Evolutionary conservation across 2,329 filamentous ascomycete genomes (phyloP).

Genomic region (Beauveria bassiana): DNA sequence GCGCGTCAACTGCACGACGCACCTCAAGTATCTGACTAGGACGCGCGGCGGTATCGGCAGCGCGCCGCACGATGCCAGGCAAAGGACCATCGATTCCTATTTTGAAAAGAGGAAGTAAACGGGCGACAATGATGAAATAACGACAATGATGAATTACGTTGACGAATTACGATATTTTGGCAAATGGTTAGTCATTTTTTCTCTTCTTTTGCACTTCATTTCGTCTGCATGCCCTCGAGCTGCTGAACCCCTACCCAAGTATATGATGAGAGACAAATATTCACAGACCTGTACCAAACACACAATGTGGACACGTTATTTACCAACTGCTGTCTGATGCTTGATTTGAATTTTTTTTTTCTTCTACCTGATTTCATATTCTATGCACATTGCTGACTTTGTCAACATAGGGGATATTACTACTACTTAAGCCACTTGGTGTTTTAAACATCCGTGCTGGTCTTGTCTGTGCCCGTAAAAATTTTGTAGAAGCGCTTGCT

Average conservation of each 20-base stretch:
- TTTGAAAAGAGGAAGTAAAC: conserved; percentile 38
- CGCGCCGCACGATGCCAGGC: conserved; percentile 63
- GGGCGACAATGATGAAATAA: conserved; percentile 16
- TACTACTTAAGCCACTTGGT: neutral
- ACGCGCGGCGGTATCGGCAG: conserved; percentile 79
- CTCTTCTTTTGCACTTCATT: neutral
- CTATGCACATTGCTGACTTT: conserved; percentile 6
- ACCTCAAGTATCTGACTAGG: conserved; percentile 67
- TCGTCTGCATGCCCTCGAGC: neutral
- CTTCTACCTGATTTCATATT: conserved; percentile 9
- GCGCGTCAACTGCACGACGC: conserved; percentile 60
- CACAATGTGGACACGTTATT: conserved; percentile 58
- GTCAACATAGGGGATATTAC: neutral
- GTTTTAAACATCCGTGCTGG: conserved; percentile 43
- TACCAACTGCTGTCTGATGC: conserved; percentile 79
- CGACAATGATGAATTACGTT: neutral
- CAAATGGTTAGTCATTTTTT: conserved; percentile 31
- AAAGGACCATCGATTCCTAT: conserved; percentile 70
- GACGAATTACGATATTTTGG: neutral
- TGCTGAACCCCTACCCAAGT: conserved; percentile 15
- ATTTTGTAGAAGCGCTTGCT: conserved; percentile 53
- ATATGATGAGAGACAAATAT: conserved; percentile 61
- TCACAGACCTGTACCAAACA: conserved; percentile 84
- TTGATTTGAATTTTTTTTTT: conserved; percentile 14
- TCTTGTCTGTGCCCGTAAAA: conserved; percentile 49